Percentiles rank a stretch among this genome's conserved stretches.
phyloP scores from a whole-genome alignment of 1,284 basidiomycete genomes.

The Fomitopsis schrenkii region DNA sequence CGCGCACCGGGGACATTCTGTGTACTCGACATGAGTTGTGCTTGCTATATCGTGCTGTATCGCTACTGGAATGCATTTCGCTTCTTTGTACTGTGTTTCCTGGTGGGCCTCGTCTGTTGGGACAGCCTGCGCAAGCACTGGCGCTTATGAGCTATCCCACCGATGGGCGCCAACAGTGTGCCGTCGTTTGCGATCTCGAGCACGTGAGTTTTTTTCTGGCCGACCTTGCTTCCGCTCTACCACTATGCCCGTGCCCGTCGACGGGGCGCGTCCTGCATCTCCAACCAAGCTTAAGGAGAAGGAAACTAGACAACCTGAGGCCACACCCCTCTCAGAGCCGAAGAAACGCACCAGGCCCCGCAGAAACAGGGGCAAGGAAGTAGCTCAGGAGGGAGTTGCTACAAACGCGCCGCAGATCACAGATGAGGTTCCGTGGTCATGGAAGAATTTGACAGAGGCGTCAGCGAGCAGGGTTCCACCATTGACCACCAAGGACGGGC shows the following conservation, averaged over 20 bases:
- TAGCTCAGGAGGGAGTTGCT: slow-evolving; percentile 20
- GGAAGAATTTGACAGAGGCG: slow-evolving; percentile 71
- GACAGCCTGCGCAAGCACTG: neutral
- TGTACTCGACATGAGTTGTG: neutral
- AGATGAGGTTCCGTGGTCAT: slow-evolving; percentile 51
- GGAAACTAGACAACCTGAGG: slow-evolving; percentile 13
- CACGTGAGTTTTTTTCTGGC: slow-evolving; percentile 28
- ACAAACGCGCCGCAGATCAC: slow-evolving; percentile 18
- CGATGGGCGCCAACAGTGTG: neutral
- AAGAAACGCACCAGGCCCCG: slow-evolving; percentile 14
- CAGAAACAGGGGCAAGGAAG: slow-evolving; percentile 18
- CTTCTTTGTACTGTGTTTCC: neutral
- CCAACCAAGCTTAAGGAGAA: slow-evolving; percentile 16
- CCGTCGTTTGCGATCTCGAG: slow-evolving; percentile 18
- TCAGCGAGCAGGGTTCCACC: slow-evolving; percentile 64
- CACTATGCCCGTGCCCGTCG: slow-evolving; percentile 28
- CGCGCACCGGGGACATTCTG: neutral
- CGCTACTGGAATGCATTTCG: neutral
- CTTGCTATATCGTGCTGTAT: neutral
- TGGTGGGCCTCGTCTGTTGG: too few species aligned
- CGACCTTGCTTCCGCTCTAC: slow-evolving; percentile 11
- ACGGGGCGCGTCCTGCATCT: slow-evolving; percentile 23
- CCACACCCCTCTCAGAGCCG: slow-evolving; percentile 13
- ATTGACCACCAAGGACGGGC: slow-evolving; percentile 83
- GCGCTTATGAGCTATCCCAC: neutral